Evolutionary conservation across 192 early-diverging fungal species (phyloP).

Genomic region (Radiomyces spectabilis): DNA sequence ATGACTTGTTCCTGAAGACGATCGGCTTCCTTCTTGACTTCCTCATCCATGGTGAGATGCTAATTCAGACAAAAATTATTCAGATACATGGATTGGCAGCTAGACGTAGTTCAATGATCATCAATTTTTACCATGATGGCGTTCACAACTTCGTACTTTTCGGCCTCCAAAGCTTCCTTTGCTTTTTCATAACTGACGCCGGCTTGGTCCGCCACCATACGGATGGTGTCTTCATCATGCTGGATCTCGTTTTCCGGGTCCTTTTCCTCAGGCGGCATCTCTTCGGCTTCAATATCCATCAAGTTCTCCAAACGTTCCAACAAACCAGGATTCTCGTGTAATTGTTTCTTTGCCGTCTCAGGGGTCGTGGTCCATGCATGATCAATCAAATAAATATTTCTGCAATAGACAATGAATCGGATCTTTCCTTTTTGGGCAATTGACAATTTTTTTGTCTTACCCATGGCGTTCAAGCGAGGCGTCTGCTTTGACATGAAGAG

Average conservation of each 20-base stretch:
- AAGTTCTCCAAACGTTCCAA: conserved; percentile 56
- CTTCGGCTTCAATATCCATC: conserved; percentile 47
- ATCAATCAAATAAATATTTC: conserved; percentile 62
- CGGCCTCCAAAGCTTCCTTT: conserved; percentile 42
- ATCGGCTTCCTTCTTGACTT: conserved; percentile 31
- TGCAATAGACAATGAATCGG: conserved; percentile 2
- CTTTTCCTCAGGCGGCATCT: conserved; percentile 23
- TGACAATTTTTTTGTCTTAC: conserved; percentile 8
- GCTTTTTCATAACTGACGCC: conserved; percentile 45
- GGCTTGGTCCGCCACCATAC: conserved; percentile 51
- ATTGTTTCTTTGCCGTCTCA: conserved; percentile 41
- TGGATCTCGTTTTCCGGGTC: conserved; percentile 27
- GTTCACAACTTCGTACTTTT: conserved; percentile 50
- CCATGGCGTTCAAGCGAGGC: conserved; percentile 36
- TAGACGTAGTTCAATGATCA: background rate
- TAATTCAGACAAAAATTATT: conserved; percentile 16
- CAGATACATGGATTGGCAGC: background rate
- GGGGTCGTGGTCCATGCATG: conserved; percentile 68
- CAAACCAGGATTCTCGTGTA: conserved; percentile 43
- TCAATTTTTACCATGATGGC: conserved; percentile 44
- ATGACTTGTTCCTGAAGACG: conserved; percentile 35
- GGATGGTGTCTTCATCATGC: conserved; percentile 37
- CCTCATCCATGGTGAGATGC: conserved; percentile 30
- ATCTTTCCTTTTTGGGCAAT: background rate
- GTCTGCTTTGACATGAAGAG: conserved; percentile 40